These are phyloP conservation scores for Trametes gibbosa DNA, from an alignment of 768 basidiomycete genomes.

Conservation along the genomic window DNA sequence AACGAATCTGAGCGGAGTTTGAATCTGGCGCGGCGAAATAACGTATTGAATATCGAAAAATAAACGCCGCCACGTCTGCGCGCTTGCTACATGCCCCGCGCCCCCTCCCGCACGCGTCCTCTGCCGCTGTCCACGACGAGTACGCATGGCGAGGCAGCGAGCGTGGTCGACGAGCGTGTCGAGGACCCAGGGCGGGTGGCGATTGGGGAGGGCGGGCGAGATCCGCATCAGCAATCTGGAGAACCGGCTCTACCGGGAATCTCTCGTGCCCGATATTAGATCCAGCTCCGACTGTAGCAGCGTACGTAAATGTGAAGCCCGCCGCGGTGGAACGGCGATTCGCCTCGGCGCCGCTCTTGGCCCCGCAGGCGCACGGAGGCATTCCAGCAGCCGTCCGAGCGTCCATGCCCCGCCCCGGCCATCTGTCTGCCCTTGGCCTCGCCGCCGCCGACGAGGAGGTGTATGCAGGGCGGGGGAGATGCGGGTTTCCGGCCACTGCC, in stretches of 20 bases:
- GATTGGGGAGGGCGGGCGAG: conserved; percentile 18
- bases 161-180: neutral
- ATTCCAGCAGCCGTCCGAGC: neutral
- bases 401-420: neutral
- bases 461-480: neutral
- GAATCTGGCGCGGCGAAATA: conserved; percentile 22
- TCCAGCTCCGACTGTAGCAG: conserved; percentile 11
- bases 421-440: no score
- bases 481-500: conserved; percentile 12
- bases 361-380: conserved; percentile 6
- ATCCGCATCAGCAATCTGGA: conserved; percentile 31
- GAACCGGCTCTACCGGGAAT: conserved; percentile 30
- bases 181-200: conserved; percentile 9
- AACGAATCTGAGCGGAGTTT: conserved; percentile 27
- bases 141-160: neutral
- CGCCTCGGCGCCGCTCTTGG: conserved; percentile 24
- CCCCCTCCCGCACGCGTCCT: neutral
- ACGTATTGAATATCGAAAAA: conserved; percentile 15
- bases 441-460: no score
- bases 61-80: conserved; percentile 11
- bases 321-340: conserved; percentile 27
- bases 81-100: neutral
- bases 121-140: neutral
- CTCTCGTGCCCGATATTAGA: conserved; percentile 31
- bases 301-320: conserved; percentile 29